phyloP scores from a whole-genome alignment of 495 filamentous ascomycete genomes.

The Talaromyces borbonicus region DNA sequence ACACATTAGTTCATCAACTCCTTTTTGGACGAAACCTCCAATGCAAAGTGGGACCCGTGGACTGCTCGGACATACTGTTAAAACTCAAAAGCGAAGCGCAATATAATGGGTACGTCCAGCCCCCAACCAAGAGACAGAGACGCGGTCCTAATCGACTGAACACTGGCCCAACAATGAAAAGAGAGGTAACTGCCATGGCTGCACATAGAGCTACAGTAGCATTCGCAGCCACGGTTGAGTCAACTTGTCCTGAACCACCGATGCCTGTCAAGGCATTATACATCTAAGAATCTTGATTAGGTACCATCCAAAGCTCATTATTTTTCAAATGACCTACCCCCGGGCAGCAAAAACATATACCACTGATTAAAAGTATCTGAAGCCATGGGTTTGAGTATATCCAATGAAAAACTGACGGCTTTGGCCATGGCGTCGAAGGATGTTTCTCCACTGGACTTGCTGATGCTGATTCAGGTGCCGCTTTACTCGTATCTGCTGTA shows the following conservation, averaged over 20 bases:
- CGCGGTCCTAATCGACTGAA: conserved; percentile 31
- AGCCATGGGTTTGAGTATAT: conserved; percentile 28
- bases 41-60: too few relatives aligned
- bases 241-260: conserved; percentile 43
- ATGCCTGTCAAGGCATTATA: conserved; percentile 62
- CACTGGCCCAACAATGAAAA: conserved; percentile 33
- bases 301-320: conserved; percentile 2
- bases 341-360: conserved; percentile 77
- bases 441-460: too few relatives aligned
- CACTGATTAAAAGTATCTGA: conserved; percentile 36
- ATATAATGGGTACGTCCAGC: conserved; percentile 35
- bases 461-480: too few relatives aligned
- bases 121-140: conserved; percentile 29
- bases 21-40: too few relatives aligned
- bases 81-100: conserved; percentile 30
- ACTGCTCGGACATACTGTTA: conserved; percentile 18
- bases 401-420: background rate
- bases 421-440: too few relatives aligned
- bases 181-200: conserved; percentile 27
- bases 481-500: too few relatives aligned
- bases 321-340: conserved; percentile 24
- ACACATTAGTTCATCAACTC: too few relatives aligned
- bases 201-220: conserved; percentile 32
- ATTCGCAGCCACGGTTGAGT: conserved; percentile 31
- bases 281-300: conserved; percentile 25